A percentile compares a stretch with the other conserved stretches of the same genome.
These are phyloP conservation scores for Tylopilus sp. DNA, from an alignment of 768 basidiomycete species.

Conservation along the genomic window DNA sequence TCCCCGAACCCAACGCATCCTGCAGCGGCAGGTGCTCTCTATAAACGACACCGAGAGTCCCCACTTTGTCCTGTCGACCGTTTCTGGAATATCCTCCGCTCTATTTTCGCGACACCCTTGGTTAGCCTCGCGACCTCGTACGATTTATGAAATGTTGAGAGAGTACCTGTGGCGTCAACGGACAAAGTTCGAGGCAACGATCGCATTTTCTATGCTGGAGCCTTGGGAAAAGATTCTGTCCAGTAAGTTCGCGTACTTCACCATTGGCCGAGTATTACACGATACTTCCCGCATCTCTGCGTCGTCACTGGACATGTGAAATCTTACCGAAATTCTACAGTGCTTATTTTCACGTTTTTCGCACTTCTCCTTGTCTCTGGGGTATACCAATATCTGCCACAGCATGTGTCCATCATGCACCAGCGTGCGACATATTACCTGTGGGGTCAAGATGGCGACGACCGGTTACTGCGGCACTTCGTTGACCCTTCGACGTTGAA, in stretches of 20 bases:
- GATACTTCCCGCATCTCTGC: not conserved
- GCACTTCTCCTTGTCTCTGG: constrained; percentile 49
- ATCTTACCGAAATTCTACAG: constrained; percentile 29
- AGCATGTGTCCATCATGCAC: constrained; percentile 52
- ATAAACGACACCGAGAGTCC: not conserved
- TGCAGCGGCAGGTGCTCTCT: constrained; percentile 2
- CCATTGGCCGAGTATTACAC: not conserved
- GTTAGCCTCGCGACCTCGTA: not conserved
- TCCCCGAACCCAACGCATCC: not conserved
- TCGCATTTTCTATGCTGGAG: constrained; percentile 61
- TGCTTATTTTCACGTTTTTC: constrained; percentile 39
- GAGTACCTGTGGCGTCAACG: constrained; percentile 32
- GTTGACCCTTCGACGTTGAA: constrained; percentile 28
- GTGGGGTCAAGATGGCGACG: constrained; percentile 48
- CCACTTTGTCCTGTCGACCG: not conserved
- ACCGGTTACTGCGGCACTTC: constrained; percentile 30
- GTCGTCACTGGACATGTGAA: not conserved
- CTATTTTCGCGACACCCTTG: not conserved
- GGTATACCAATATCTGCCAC: constrained; percentile 56
- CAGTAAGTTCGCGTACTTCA: constrained; percentile 38
- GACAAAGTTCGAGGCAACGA: constrained; percentile 47
- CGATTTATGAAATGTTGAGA: constrained; percentile 26
- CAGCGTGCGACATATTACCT: constrained; percentile 61
- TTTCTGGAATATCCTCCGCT: not conserved
- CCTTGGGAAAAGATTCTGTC: constrained; percentile 66